Percentiles rank a stretch among this genome's conserved stretches.
Evolutionary conservation across 768 basidiomycete species (phyloP).

Genomic region (Lactarius akahatsu): DNA sequence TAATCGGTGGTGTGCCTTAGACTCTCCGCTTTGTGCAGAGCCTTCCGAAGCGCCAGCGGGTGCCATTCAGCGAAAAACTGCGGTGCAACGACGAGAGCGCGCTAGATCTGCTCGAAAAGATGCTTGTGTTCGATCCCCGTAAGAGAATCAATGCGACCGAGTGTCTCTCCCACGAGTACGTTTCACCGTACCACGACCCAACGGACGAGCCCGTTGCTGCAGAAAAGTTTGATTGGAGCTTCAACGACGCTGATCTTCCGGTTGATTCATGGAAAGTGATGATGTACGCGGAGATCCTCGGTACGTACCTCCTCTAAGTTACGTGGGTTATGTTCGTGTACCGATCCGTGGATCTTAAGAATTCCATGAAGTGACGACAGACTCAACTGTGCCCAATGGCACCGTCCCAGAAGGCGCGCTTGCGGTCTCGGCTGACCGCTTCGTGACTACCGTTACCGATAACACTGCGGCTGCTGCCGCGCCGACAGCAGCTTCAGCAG

Average conservation of each 20-base stretch:
- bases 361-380: conserved; percentile 73
- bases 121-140: conserved; percentile 98
- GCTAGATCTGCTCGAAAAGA: conserved; percentile 93
- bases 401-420: conserved; percentile 61
- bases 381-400: conserved; percentile 42
- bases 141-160: conserved; percentile 94
- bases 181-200: conserved; percentile 96
- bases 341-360: conserved; percentile 43
- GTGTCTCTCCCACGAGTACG: conserved; percentile 90
- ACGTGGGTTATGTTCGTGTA: background rate
- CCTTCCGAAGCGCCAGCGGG: conserved; percentile 91
- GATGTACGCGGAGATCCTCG: conserved; percentile 99
- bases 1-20: conserved; percentile 42
- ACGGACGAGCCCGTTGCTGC: conserved; percentile 93
- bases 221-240: conserved; percentile 98
- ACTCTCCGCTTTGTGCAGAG: conserved; percentile 99
- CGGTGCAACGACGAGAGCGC: conserved; percentile 86
- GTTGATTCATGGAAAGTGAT: conserved; percentile 99
- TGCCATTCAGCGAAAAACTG: conserved; percentile 94
- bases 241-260: conserved; percentile 98
- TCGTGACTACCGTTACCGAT: background rate
- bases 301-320: conserved; percentile 44
- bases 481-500: background rate
- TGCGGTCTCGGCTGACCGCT: conserved; percentile 54
- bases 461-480: background rate